Base-by-base conservation (phyloP, 352 stramenopile genomes). In the Phytophthora europaea region DNA sequence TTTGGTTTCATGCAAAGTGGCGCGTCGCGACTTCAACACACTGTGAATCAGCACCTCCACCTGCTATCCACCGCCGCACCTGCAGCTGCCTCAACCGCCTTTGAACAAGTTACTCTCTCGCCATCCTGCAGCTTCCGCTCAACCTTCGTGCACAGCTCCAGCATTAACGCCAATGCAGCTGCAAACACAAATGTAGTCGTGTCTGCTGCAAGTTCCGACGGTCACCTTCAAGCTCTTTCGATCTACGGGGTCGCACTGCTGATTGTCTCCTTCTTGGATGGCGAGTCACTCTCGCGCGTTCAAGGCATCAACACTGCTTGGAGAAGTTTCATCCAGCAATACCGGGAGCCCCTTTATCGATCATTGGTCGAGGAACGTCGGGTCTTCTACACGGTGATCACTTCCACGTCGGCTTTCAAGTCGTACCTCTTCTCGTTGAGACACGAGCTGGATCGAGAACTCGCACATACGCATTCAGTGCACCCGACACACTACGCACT, bases 261-360 rank as follows among this genome's bases (percentile, higher is more conserved):
- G 2, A 81, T 93, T 31, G 79, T 84, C 3, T 79, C 75, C 2
- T 94, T 72, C 66, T 67, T 94, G 34, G 83, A 87, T 45, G 85
- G 75, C 0, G 73, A 83, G 12, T 80, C 78, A 6, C 70, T 94
- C 9, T 72, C 73, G 2, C 69, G 64, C 6, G 56, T 94, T 36
- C 68, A 84, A 65, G 67, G 75, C 5, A 81, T 89, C 26, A 89
- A 74, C 48, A 75, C 53, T 3, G 50, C 73, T 6, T 93, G 81
- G 82, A 61, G 72, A 6, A 18, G 23, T 1, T 90, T 89, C 54
- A 65, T 92, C 13, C 54, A 72, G 7, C 55, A 76, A 18, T 74
- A 92, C 40, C 65, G 71, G 23, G 70, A 88, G 8, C 13, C 22
- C n/a, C 65, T 94, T 0, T 92, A 84, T 58, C 38, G 63, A 2